Evolutionary conservation across 208 protist species (phyloP), one percentile per base, ranked within the genome.

Genomic region (Lotmaria passim): DNA sequence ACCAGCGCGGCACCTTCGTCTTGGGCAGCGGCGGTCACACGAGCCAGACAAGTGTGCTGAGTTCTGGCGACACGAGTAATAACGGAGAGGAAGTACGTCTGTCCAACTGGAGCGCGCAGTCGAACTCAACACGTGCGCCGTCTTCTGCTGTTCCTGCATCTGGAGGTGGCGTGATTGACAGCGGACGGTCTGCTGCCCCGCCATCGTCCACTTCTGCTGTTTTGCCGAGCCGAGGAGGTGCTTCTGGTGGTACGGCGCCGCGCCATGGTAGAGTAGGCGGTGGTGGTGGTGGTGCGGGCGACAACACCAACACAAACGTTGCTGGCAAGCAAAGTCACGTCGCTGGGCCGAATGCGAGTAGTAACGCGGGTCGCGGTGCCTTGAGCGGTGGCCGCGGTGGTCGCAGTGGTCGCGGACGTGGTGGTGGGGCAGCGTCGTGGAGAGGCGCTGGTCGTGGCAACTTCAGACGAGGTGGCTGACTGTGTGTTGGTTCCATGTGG

Each of bases 71-170:
- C 10, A 38, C n/a, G n/a, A n/a, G n/a, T n/a, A n/a, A 55, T 51
- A 12, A 14, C 10, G 62, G 33, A 3, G 71, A 77, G 15, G 71
- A 71, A 4, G n/a, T 66, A 56, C 71, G 71, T 15, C 55, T 77
- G 17, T 65, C 71, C 2, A 66, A 65, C 52, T 77, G 71, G 71
- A 77, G 63, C 21, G 26, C n/a, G 0, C 1, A 14, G 14, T 56
- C 60, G 11, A 66, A 53, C 30, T 19, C 60, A 26, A 61, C 12
- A n/a, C 46, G 41, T n/a, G n/a, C n/a, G n/a, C n/a, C n/a, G n/a
- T n/a, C n/a, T 23, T 38, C 63, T 10, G 5, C 51, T 19, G 21
- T 7, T 47, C n/a, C 11, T 12, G 53, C 7, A 34, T 17, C 33
- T 33, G 43, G 8, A 17, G 47, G 28, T 56, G 60, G 60, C 21